phyloP scores from a whole-genome alignment of 495 filamentous ascomycete species.

The Chaetomium fimeti region DNA sequence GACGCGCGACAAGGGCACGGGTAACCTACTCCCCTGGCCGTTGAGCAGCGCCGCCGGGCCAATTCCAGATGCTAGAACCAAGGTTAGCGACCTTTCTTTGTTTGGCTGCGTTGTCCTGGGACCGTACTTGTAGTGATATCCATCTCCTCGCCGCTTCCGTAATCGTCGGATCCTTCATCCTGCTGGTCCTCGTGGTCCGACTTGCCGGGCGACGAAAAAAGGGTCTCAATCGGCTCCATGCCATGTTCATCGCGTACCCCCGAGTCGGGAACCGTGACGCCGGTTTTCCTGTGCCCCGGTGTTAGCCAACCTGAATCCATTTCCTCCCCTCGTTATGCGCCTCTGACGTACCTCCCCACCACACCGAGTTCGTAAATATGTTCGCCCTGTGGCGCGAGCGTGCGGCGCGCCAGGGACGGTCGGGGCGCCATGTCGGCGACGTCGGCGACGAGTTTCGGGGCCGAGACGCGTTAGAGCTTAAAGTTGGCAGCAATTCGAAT shows the following conservation, averaged over 20 bases:
- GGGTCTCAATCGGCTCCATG: conserved; percentile 76
- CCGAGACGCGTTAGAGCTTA: not conserved
- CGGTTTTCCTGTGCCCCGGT: conserved; percentile 62
- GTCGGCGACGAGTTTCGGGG: no score
- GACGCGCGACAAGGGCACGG: conserved; percentile 48
- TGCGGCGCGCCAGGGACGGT: conserved; percentile 40
- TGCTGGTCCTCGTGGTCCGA: conserved; percentile 20
- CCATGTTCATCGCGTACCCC: conserved; percentile 87
- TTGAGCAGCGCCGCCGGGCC: conserved; percentile 36
- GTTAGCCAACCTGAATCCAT: not conserved
- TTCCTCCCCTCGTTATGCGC: not conserved
- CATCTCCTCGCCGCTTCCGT: conserved; percentile 41
- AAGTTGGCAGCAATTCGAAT: not conserved
- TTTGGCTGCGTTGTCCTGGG: no score
- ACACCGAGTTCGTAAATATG: conserved; percentile 52
- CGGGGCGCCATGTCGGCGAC: conserved; percentile 36
- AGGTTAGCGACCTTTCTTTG: not conserved
- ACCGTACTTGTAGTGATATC: conserved; percentile 43
- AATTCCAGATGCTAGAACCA: conserved; percentile 28
- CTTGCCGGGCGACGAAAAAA: conserved; percentile 80
- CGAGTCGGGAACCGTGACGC: conserved; percentile 73
- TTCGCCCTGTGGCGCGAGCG: conserved; percentile 38
- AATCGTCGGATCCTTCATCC: conserved; percentile 26
- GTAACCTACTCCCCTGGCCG: conserved; percentile 41
- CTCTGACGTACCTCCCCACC: conserved; percentile 47